Evolutionary conservation across 2,329 filamentous ascomycete genomes (phyloP).

Genomic region (Seiridium cupressi): DNA sequence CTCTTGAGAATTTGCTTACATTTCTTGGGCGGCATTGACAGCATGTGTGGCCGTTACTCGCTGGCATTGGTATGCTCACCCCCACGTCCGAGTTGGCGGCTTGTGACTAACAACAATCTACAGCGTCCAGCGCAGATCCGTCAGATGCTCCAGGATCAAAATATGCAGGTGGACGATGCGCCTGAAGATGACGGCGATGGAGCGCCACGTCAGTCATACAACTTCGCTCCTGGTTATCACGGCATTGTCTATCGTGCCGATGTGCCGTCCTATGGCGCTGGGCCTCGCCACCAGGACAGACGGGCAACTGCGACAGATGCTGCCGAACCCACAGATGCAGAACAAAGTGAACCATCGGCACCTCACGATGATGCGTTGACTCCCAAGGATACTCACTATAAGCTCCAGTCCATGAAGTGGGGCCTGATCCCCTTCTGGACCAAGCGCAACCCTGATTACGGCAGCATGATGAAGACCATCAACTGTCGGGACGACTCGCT

Average conservation of each 20-base stretch:
- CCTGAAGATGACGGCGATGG: slow-evolving; percentile 64
- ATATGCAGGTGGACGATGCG: slow-evolving; percentile 70
- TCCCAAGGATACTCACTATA: slow-evolving; percentile 58
- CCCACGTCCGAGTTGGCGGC: neutral
- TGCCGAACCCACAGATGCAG: slow-evolving; percentile 13
- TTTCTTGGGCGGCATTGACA: slow-evolving; percentile 4
- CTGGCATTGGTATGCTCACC: slow-evolving; percentile 51
- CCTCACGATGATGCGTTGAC: slow-evolving; percentile 16
- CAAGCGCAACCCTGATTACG: slow-evolving; percentile 76
- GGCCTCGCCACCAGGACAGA: slow-evolving; percentile 26
- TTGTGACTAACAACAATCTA: neutral
- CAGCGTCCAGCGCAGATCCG: slow-evolving; percentile 78
- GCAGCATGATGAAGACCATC: slow-evolving; percentile 80
- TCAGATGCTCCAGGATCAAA: slow-evolving; percentile 68
- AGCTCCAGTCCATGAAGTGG: slow-evolving; percentile 94
- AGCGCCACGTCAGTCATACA: slow-evolving; percentile 73
- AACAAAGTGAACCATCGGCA: slow-evolving; percentile 13
- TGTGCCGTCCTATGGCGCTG: slow-evolving; percentile 58
- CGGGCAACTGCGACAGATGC: neutral
- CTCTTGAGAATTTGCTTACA: neutral
- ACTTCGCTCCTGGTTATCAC: slow-evolving; percentile 85
- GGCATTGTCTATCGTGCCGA: slow-evolving; percentile 85
- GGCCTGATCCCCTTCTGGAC: slow-evolving; percentile 93
- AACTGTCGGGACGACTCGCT: slow-evolving; percentile 93
- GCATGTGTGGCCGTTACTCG: slow-evolving; percentile 69